Evolutionary conservation across 371 early-diverging fungal genomes (phyloP), one percentile per base, ranked within the genome.

Genomic region (Zychaea mexicana): DNA sequence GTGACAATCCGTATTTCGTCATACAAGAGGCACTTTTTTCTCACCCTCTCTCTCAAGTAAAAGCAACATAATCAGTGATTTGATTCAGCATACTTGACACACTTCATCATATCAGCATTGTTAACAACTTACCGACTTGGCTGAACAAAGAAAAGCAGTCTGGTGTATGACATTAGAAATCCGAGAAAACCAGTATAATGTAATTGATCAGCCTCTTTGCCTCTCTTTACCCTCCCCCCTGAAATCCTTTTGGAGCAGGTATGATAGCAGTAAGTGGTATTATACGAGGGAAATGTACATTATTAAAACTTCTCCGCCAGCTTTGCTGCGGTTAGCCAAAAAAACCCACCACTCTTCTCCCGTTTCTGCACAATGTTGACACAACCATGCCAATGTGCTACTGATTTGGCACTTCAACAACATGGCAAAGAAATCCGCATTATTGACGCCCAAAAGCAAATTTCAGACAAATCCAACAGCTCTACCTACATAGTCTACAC

Each of bases 401-500:
- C 38, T 19, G 45, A 39, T 58, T 27, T 27, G 19, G 59, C 59
- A 39, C 38, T 58, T n/a, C 26, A 28, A 42, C 59, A 58, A 30
- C 39, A 58, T 58, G 59, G 59, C 15, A 28, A n/a, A 21, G 24
- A 33, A 39, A 45, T 58, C 6, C 32, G 38, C 15, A 58, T 58
- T 42, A 30, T 19, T 19, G 42, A 30, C 26, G 59, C 59, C 17
- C 59, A 58, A 27, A 58, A 58, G 17, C 59, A 58, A 27, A 38
- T 39, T 36, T 36, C 38, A 27, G 59, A 58, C 39, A 58, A 52
- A 22, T 49, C 52, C 30, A 36, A 61, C 39, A 53, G 38, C 13
- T 17, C 62, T 19, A 53, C 39, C 31, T 67, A 64, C 52, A 49
- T 65, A n/a, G 65, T 71, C 22, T 71, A 71, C 52, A 62, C 62